A percentile compares a stretch with the other conserved stretches of the same genome.
These are phyloP conservation scores for Grammothele lineata DNA, from an alignment of 768 basidiomycete species.

Conservation along the genomic window DNA sequence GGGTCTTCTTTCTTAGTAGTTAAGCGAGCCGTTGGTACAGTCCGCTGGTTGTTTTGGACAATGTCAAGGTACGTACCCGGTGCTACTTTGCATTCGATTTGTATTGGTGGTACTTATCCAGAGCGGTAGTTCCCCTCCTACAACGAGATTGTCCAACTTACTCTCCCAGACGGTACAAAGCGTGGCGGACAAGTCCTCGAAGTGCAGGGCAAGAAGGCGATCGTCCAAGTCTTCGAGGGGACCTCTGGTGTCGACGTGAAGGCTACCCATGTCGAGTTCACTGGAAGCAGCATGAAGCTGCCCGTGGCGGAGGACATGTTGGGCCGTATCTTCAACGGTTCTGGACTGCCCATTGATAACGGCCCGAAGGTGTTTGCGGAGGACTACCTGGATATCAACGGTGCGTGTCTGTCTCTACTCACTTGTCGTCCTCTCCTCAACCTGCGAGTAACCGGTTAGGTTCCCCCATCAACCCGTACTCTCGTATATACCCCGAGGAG, in stretches of 20 bases:
- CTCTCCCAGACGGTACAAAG: slow-evolving; percentile 90
- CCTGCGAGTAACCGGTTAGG: too few relatives aligned
- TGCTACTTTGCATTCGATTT: not conserved
- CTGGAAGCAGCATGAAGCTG: slow-evolving; percentile 97
- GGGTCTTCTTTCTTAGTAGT: not conserved
- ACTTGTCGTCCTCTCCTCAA: slow-evolving; percentile 10
- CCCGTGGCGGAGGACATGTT: slow-evolving; percentile 99
- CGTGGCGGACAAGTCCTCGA: slow-evolving; percentile 98
- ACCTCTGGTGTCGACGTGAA: slow-evolving; percentile 98
- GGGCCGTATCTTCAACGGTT: slow-evolving; percentile 98
- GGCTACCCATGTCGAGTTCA: slow-evolving; percentile 95
- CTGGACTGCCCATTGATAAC: slow-evolving; percentile 96
- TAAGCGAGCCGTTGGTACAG: slow-evolving; percentile 36
- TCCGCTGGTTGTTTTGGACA: slow-evolving; percentile 94
- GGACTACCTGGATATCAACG: slow-evolving; percentile 99
- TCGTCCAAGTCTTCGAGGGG: slow-evolving; percentile 99
- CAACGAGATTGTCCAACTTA: slow-evolving; percentile 96
- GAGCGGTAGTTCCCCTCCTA: slow-evolving; percentile 83
- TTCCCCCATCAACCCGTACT: slow-evolving; percentile 96
- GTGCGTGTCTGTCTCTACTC: slow-evolving; percentile 38
- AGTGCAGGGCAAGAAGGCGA: slow-evolving; percentile 97
- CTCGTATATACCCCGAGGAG: slow-evolving; percentile 99
- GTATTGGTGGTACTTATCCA: slow-evolving; percentile 4
- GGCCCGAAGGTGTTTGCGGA: slow-evolving; percentile 99
- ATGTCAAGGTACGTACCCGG: slow-evolving; percentile 78